Conservation (phyloP, 176 grass and related monocot species). For the Elymus sibiricus region DNA sequence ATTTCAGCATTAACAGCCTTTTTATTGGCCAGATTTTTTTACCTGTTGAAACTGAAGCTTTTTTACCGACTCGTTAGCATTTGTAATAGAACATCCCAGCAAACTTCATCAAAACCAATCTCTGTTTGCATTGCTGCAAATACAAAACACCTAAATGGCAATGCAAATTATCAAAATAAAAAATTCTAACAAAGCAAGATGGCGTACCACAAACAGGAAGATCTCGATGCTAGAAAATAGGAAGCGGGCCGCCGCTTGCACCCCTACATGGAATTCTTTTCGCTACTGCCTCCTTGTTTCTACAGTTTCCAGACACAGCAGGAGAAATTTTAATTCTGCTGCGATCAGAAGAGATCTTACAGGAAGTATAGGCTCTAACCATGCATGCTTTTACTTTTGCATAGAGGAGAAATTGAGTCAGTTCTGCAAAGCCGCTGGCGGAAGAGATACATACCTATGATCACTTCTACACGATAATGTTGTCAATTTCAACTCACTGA, state of each 20-base stretch:
- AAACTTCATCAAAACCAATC: no score
- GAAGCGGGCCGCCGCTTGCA: background rate
- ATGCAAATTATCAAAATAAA: no score
- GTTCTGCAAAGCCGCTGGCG: background rate
- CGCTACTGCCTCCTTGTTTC: background rate
- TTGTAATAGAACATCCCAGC: no score
- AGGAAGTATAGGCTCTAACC: background rate
- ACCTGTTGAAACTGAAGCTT: no score
- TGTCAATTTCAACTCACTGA: background rate
- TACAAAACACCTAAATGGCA: no score
- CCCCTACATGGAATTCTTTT: background rate
- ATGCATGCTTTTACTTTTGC: conserved; percentile 1
- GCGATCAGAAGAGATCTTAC: background rate
- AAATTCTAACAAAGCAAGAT: no score
- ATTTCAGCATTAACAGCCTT: no score
- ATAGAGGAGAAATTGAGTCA: background rate
- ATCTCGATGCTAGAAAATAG: background rate
- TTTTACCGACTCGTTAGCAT: no score
- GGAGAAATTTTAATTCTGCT: background rate
- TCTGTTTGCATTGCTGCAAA: no score
- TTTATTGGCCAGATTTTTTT: no score
- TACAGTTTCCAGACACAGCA: background rate
- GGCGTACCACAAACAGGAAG: background rate
- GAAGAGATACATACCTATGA: background rate
- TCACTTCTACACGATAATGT: background rate